phyloP scores from a whole-genome alignment of 2,329 filamentous ascomycete genomes.

The Byssochlamys sp. region DNA sequence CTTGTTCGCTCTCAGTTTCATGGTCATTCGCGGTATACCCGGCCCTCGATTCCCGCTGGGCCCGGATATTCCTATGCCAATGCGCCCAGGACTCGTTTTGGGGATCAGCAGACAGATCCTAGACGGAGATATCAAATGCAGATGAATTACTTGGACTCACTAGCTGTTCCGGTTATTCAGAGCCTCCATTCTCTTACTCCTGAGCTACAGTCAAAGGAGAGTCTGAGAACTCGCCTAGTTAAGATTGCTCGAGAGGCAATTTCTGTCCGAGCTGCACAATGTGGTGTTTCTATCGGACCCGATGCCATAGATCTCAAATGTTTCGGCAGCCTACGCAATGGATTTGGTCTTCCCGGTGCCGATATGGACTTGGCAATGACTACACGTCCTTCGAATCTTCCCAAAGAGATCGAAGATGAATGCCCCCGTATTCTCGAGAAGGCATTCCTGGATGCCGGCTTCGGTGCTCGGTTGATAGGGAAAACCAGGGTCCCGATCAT shows the following conservation, averaged over 20 bases:
- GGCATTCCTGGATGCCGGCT: constrained; percentile 59
- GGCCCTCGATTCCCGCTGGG: not conserved
- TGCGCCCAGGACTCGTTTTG: constrained; percentile 4
- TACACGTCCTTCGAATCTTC: constrained; percentile 23
- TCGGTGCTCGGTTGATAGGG: constrained; percentile 67
- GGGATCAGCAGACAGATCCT: constrained; percentile 8
- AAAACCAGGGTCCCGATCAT: constrained; percentile 77
- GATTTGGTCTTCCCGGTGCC: constrained; percentile 77
- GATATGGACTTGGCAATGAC: constrained; percentile 65
- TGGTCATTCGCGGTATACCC: not conserved
- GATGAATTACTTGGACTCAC: constrained; percentile 25
- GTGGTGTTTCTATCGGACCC: constrained; percentile 41
- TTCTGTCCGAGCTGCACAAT: constrained; percentile 37
- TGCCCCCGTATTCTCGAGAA: constrained; percentile 69
- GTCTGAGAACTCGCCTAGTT: constrained; percentile 58
- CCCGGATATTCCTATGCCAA: constrained; percentile 2
- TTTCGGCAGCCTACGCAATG: constrained; percentile 74
- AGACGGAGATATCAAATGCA: constrained; percentile 9
- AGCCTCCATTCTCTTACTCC: constrained; percentile 52
- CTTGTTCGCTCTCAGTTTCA: not conserved
- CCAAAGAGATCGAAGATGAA: constrained; percentile 47
- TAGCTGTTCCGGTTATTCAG: constrained; percentile 42
- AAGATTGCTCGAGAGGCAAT: constrained; percentile 54
- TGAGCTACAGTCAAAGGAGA: constrained; percentile 62
- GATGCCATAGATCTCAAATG: constrained; percentile 59